Evolutionary conservation across 768 basidiomycete species (phyloP), one percentile per base, ranked within the genome.

Genomic region (Podaxis pistillaris): DNA sequence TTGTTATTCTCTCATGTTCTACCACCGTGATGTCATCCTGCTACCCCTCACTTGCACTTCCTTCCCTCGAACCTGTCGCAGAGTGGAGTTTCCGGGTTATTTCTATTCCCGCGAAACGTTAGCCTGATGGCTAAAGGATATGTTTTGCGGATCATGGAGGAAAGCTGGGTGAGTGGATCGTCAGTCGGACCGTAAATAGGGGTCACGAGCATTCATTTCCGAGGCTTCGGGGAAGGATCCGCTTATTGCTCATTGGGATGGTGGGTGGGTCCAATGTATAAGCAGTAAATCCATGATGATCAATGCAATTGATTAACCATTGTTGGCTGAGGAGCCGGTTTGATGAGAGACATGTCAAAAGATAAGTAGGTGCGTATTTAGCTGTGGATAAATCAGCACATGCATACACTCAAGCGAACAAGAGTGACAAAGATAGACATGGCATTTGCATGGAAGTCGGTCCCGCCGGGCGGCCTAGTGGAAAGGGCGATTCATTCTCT

Each of bases 221-320:
- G 9, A 12, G 26, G 41, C 56, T 57, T 57, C 40, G 38, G 17
- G 24, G 56, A 44, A 44, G 19, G 41, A 57, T 24, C 56, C 56
- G 22, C 15, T 28, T 17, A 24, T 13, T 46, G 56, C 19, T 26
- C 22, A 15, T 22, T 15, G 19, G 12, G 8, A 17, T 46, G 17
- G 44, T 30, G 26, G 28, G 55, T 57, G 56, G 56, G 56, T 44
- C 56, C 56, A 57, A 57, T 40, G 56, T 41, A 41, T 22, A 56
- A 56, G 38, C 7, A 56, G 22, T n/a, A 41, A 7, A 30, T 33
- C 44, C 56, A 40, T 57, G 56, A 46, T 57, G 12, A 57, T 44
- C 56, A 26, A 2, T 56, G 24, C n/a, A 28, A 24, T 17, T 30
- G 22, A 50, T 50, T 11, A 50, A 22, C 49, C n/a, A 46, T 46